Evolutionary conservation across 306 rosid genomes (phyloP), one percentile per base, ranked within the genome.

Genomic region (Casuarina equisetifolia): DNA sequence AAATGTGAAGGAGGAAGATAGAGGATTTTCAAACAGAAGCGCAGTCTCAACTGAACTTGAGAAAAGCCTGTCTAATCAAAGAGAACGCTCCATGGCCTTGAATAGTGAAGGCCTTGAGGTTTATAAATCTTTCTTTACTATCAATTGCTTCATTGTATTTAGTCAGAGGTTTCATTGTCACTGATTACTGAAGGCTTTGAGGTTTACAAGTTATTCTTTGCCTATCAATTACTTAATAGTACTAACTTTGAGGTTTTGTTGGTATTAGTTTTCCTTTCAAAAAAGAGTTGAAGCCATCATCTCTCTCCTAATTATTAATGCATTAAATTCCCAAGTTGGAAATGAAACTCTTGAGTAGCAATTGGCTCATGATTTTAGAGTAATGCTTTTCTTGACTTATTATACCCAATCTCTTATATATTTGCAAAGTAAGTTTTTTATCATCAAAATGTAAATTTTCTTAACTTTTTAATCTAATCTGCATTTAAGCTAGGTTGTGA

Each of bases 31-130:
- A 0, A 82, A 74, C 66, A 90, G 96, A 85, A 95, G 87, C 75
- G 81, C 90, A 0, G 94, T 95, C 76, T 91, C 96, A 20, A 92
- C 91, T 16, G 82, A 92, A 80, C 66, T 95, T 42, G 91, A 91
- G 87, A 92, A 84, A 77, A 87, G 89, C 81, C 83, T 95, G 20
- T 85, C 88, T 6, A 91, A 92, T 88, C 99, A 95, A 72, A 88
- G 94, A 84, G 99, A 95, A 81, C 88, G 92, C 62, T 95, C 99
- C 49, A 88, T 92, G 99, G 89, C 83, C 32, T 81, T 92, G 76
- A 95, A 95, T 91, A 95, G 99, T 38, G 97, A 95, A 91, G 99
- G 99, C 84, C 96, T 95, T 36, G 97, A 95, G 99, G 99, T 95
- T 86, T 81, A 81, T 39, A 48, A 74, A n/a, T 80, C 72, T 58